A percentile compares a stretch with the other conserved stretches of the same genome.
These are phyloP conservation scores for Xylariaceae sp. DNA, from an alignment of 2,329 filamentous ascomycete species.

Conservation along the genomic window DNA sequence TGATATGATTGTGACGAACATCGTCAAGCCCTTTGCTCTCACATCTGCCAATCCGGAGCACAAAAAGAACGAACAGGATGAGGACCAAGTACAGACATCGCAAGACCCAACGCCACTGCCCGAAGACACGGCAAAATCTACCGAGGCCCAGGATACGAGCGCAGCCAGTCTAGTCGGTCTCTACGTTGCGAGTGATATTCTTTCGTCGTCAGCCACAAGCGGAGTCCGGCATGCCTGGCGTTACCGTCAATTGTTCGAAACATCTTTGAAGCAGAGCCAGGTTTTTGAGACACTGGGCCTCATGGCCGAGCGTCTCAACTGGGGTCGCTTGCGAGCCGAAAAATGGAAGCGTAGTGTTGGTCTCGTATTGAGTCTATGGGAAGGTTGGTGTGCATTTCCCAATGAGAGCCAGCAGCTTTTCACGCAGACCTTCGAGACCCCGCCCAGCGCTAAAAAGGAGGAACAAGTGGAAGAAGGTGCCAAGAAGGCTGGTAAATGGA, in stretches of 20 bases:
- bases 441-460: constrained; percentile 48
- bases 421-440: constrained; percentile 65
- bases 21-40: constrained; percentile 70
- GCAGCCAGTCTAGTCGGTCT: constrained; percentile 73
- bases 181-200: constrained; percentile 73
- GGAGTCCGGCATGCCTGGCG: constrained; percentile 82
- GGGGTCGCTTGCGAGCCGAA: constrained; percentile 77
- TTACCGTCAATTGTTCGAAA: constrained; percentile 76
- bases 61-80: constrained; percentile 33
- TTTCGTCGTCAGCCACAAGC: constrained; percentile 71
- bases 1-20: constrained; percentile 79
- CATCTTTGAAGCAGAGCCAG: constrained; percentile 60
- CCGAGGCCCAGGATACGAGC: constrained; percentile 57
- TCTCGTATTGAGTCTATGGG: constrained; percentile 66
- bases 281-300: constrained; percentile 71
- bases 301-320: constrained; percentile 66
- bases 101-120: constrained; percentile 31
- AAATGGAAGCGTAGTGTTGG: constrained; percentile 79
- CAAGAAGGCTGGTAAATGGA: constrained; percentile 43
- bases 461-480: constrained; percentile 25
- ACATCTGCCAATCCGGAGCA: constrained; percentile 64
- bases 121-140: constrained; percentile 36
- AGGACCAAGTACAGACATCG: constrained; percentile 31
- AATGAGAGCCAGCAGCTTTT: constrained; percentile 70
- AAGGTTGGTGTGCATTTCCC: constrained; percentile 69